phyloP scores from a whole-genome alignment of 441 rosid species.

The Erodium trifolium region DNA sequence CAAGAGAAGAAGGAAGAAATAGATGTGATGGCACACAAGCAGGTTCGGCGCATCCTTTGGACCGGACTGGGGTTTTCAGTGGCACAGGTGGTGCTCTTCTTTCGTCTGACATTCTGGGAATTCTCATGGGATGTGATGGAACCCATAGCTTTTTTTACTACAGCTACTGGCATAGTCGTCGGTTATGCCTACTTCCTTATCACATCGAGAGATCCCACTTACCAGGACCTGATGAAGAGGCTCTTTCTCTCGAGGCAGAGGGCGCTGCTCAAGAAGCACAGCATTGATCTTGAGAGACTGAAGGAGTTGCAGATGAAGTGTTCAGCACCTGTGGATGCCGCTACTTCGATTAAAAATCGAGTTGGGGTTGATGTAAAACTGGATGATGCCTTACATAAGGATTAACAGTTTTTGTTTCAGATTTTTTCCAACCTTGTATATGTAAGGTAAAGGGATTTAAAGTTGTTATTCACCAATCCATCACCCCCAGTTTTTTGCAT shows the following conservation, averaged over 20 bases:
- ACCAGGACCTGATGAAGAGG: constrained; percentile 80
- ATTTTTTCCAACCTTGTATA: background rate
- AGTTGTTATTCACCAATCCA: no score
- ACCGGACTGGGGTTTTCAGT: constrained; percentile 57
- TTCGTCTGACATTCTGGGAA: constrained; percentile 91
- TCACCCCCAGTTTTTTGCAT: no score
- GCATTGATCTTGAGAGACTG: constrained; percentile 52
- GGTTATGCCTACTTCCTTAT: constrained; percentile 82
- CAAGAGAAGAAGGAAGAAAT: constrained; percentile 64
- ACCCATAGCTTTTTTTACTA: constrained; percentile 71
- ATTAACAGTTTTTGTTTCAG: constrained; percentile 14
- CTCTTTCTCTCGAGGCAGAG: constrained; percentile 69
- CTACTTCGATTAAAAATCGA: constrained; percentile 43
- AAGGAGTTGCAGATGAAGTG: constrained; percentile 61
- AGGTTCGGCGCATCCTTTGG: constrained; percentile 76
- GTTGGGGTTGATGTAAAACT: constrained; percentile 58
- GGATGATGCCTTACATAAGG: constrained; percentile 57
- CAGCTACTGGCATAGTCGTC: constrained; percentile 54
- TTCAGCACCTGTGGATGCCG: constrained; percentile 38
- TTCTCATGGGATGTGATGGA: constrained; percentile 99
- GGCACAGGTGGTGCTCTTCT: constrained; percentile 49
- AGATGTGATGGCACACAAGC: constrained; percentile 66
- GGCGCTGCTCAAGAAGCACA: constrained; percentile 44
- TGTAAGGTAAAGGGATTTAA: no score
- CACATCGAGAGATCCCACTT: constrained; percentile 86